Base-by-base conservation (phyloP, 1,284 basidiomycete genomes). In the Apiotrichum siamense region DNA sequence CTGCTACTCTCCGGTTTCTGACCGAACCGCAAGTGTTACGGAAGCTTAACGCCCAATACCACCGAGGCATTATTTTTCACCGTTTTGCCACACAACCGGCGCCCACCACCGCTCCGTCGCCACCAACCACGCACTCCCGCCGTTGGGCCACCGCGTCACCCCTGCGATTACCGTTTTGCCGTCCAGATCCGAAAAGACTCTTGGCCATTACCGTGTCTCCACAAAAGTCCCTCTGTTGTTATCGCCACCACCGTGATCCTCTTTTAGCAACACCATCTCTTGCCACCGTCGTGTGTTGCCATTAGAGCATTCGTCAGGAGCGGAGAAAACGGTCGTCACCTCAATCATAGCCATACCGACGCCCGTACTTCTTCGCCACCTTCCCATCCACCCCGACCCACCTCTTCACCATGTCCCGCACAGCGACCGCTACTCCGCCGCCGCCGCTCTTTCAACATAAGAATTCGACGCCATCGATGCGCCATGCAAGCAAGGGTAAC, bases 341-440 rank as follows among this genome's bases (percentile, higher is more conserved):
- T 43, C 44, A 12, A 57, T 65, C 65, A 62, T 63, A 67, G 63
- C 39, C 66, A 66, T 68, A 60, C 59, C 63, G 57, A 57, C 60
- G 25, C 55, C 65, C 68, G 68, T 58, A 70, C 68, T 70, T 68
- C 68, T 69, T 68, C 67, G 69, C 65, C 63, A 61, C 50, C 65
- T 62, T 68, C 61, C 63, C 58, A 60, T 41, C 55, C 51, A 20
- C 26, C 45, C 56, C 51, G 46, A 23, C 43, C 58, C 42, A 29
- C 35, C 42, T n/a, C 39, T 27, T 31, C 47, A 62, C 21, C 42
- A 70, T 71, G 69, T 71, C 69, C 7, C 58, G 66, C 27, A 54
- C 67, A 13, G 66, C 65, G 21, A 64, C 65, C 25, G 60, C 69
- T 6, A 68, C 67, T 17, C 67, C 67, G 20, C 69, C 69, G 17